phyloP scores from a whole-genome alignment of 2,329 filamentous ascomycete species.

The Aspergillus pseudoviridinutans region DNA sequence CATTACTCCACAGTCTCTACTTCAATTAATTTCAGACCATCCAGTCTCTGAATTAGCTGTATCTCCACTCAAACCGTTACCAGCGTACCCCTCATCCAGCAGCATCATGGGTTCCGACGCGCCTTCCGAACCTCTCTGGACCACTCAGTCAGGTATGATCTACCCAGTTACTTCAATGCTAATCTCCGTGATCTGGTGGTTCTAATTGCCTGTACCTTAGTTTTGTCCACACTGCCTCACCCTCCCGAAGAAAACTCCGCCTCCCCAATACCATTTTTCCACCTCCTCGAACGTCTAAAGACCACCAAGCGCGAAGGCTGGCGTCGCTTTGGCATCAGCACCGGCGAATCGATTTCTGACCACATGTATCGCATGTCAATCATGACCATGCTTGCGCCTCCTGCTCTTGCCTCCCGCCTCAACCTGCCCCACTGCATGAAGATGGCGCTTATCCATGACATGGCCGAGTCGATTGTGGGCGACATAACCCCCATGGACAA shows the following conservation, averaged over 20 bases:
- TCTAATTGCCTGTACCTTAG: constrained; percentile 37
- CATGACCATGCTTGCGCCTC: constrained; percentile 86
- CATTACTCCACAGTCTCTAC: not conserved
- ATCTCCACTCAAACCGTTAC: constrained; percentile 1
- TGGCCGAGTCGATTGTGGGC: constrained; percentile 91
- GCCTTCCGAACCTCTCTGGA: constrained; percentile 27
- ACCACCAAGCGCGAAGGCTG: constrained; percentile 95
- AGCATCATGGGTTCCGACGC: constrained; percentile 27
- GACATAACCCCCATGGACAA: constrained; percentile 90
- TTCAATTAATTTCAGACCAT: not conserved
- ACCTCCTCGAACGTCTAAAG: constrained; percentile 89
- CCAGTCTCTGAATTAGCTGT: not conserved
- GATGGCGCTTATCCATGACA: constrained; percentile 96
- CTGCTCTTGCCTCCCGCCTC: constrained; percentile 64
- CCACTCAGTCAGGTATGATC: constrained; percentile 32
- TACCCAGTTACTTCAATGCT: not conserved
- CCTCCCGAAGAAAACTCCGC: constrained; percentile 57
- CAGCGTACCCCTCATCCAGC: not conserved
- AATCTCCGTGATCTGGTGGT: not conserved
- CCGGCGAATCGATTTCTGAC: constrained; percentile 86
- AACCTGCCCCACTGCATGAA: constrained; percentile 81
- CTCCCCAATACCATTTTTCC: constrained; percentile 88
- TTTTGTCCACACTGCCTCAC: constrained; percentile 61
- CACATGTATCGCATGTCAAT: constrained; percentile 99
- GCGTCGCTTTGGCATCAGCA: constrained; percentile 74